Evolutionary conservation across 441 rosid genomes (phyloP).

Genomic region (Metrosideros polymorpha): DNA sequence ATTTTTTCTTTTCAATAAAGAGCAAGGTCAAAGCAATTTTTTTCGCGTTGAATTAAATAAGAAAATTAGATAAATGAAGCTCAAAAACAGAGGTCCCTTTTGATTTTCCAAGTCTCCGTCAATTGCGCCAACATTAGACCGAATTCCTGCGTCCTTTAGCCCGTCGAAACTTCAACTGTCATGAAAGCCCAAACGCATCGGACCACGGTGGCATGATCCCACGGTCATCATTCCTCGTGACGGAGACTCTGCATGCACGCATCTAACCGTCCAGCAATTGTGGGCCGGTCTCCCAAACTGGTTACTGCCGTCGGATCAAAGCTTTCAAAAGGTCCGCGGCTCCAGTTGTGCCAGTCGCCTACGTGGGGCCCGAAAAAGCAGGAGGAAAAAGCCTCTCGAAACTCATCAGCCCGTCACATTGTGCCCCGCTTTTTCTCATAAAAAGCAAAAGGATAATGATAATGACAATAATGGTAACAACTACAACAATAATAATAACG

Average conservation of each 20-base stretch:
- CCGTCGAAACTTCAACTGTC: background rate
- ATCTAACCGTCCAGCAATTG: background rate
- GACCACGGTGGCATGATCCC: background rate
- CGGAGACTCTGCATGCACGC: background rate
- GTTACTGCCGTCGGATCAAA: background rate
- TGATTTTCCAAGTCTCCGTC: background rate
- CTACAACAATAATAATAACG: no score
- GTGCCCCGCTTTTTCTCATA: no score
- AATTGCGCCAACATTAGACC: background rate
- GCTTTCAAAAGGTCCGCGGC: background rate
- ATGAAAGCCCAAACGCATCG: background rate
- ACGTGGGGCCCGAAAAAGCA: background rate
- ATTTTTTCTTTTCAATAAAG: background rate
- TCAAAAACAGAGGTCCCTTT: background rate
- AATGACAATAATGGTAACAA: background rate
- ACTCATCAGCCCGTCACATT: background rate
- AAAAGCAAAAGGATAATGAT: background rate
- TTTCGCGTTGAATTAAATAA: background rate
- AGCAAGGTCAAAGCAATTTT: background rate
- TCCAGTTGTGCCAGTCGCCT: background rate
- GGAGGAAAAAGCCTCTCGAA: background rate
- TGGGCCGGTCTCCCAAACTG: background rate
- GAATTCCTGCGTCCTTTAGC: background rate
- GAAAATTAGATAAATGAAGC: background rate
- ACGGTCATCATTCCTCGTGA: background rate